Evolutionary conservation across 805 yeast genomes (phyloP).

Genomic region (Pichia cabralensis): DNA sequence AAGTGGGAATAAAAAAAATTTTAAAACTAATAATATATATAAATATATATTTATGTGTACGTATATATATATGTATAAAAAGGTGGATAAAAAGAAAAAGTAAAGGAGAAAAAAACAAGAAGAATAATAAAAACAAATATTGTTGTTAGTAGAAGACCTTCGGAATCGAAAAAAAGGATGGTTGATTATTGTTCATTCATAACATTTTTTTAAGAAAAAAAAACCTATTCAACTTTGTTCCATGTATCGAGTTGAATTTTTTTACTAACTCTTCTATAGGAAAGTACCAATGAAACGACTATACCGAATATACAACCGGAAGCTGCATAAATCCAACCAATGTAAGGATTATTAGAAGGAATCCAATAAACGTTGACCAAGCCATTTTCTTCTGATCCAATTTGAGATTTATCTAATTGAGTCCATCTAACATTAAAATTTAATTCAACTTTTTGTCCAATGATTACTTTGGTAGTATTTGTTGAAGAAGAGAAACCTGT

Average conservation of each 20-base stretch:
- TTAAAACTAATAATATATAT: too few relatives aligned
- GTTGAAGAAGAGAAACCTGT: conserved; percentile 53
- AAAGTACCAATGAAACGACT: conserved; percentile 14
- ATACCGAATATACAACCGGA: conserved; percentile 16
- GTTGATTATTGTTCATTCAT: too few relatives aligned
- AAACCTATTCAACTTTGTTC: conserved; percentile 21
- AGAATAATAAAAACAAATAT: too few relatives aligned
- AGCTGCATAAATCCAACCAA: conserved; percentile 3
- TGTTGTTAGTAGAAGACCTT: too few relatives aligned
- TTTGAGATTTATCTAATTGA: neutral
- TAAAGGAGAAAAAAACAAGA: too few relatives aligned
- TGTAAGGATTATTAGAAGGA: neutral
- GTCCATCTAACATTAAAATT: conserved; percentile 53
- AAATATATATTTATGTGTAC: neutral
- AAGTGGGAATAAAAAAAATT: too few relatives aligned
- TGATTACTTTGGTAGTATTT: conserved; percentile 49
- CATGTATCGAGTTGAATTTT: conserved; percentile 15
- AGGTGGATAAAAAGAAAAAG: too few relatives aligned
- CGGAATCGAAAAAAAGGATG: too few relatives aligned
- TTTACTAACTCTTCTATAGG: conserved; percentile 18
- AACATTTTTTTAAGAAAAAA: too few relatives aligned
- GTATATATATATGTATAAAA: neutral
- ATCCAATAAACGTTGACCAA: conserved; percentile 6
- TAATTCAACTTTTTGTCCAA: conserved; percentile 54
- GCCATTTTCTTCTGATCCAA: conserved; percentile 1